Base-by-base conservation (phyloP, 768 basidiomycete species). In the Rhizopogon roseolus region DNA sequence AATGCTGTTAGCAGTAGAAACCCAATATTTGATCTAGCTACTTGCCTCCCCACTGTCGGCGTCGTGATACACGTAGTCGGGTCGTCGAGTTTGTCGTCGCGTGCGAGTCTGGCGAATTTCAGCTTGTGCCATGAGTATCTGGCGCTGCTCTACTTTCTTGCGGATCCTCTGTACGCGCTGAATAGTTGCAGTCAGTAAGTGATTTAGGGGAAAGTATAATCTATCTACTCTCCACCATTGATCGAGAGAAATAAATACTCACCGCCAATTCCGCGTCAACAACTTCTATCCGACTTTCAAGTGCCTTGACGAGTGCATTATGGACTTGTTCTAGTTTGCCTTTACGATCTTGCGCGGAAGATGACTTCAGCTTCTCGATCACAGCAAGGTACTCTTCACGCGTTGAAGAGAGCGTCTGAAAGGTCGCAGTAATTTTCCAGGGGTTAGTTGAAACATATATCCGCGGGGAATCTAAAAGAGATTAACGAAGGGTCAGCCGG, bases 371-470 rank as follows among this genome's bases (percentile, higher is more conserved):
- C 45, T 76, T 73, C 57, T 84, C 83, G 53, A 92, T 76, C 41
- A 82, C 65, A 5, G 72, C 73, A n/a, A 83, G 52, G 62, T 92
- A 93, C 64, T 93, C 89, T 48, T 84, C 84, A 42, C 79, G 78
- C 13, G 88, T 85, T 4, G 87, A 85, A 13, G 88, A 81, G 50
- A 87, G 70, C 10, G 85, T 77, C 60, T 84, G 78, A 62, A 93
- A 88, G 14, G 86, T 85, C 32, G 89, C 85, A 8, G 85, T 82
- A 41, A 85, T 85, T 73, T 93, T 94, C 90, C 90, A 94, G 19
- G 92, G 92, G 68, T 94, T 94, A 13, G 88, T 89, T 34, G 91
- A 93, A 38, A 80, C 73, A 64, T 90, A 94, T 50, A 93, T 71
- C 55, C 92, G 83, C 25, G 91, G 89, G 44, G 92, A 93, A 74